Conservation (phyloP, 2,329 filamentous ascomycete genomes). For the Aspergillus pseudonomiae region DNA sequence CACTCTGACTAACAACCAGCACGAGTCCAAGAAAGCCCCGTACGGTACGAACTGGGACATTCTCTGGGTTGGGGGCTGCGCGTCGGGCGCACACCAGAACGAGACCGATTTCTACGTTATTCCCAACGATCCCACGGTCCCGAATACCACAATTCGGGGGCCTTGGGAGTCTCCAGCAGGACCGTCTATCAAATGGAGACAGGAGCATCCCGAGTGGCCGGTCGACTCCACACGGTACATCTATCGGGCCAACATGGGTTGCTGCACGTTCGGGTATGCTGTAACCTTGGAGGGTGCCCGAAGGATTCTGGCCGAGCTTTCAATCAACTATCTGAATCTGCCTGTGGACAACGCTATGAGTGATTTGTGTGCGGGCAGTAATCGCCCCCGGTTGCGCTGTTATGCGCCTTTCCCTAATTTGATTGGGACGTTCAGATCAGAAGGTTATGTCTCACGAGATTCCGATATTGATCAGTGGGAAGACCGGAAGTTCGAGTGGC, state of each 20-base stretch:
- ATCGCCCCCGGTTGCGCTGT: slow-evolving; percentile 34
- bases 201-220: slow-evolving; percentile 18
- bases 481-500: slow-evolving; percentile 12
- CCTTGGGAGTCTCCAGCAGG: slow-evolving; percentile 26
- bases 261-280: slow-evolving; percentile 44
- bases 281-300: slow-evolving; percentile 42
- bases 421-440: slow-evolving; percentile 51
- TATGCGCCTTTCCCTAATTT: slow-evolving; percentile 50
- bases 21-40: slow-evolving; percentile 38
- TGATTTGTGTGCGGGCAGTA: slow-evolving; percentile 50
- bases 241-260: slow-evolving; percentile 34
- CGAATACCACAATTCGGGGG: slow-evolving; percentile 3
- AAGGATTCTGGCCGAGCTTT: slow-evolving; percentile 39
- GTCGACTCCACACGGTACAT: slow-evolving; percentile 42
- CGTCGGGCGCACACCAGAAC: slow-evolving; percentile 35
- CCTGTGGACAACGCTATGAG: slow-evolving; percentile 50
- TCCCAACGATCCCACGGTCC: slow-evolving; percentile 35
- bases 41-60: slow-evolving; percentile 59
- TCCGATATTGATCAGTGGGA: slow-evolving; percentile 32
- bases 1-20: slow-evolving; percentile 32
- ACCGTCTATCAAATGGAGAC: slow-evolving; percentile 23
- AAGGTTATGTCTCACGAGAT: slow-evolving; percentile 36
- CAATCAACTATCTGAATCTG: slow-evolving; percentile 27
- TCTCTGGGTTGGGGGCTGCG: slow-evolving; percentile 56
- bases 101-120: slow-evolving; percentile 34